phyloP scores from a whole-genome alignment of 2,329 filamentous ascomycete species.

The Curvularia eragrostidis region DNA sequence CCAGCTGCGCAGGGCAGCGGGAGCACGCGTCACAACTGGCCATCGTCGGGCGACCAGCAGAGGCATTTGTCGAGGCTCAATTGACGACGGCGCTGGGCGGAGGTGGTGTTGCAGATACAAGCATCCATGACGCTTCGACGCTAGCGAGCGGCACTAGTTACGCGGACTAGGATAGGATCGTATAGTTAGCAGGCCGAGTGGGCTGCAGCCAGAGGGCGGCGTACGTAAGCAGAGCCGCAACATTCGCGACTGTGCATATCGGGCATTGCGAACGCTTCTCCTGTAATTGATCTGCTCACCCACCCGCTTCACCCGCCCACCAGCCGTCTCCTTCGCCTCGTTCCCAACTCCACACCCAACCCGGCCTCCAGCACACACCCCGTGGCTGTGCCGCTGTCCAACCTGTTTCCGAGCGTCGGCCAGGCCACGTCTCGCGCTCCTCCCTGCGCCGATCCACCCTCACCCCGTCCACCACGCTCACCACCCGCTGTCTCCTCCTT shows the following conservation, averaged over 20 bases:
- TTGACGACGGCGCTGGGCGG: constrained; percentile 26
- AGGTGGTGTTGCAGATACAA: constrained; percentile 9
- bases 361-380: constrained; percentile 6
- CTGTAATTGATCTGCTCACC: constrained; percentile 31
- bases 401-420: constrained; percentile 31
- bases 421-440: constrained; percentile 43
- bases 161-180: too few relatives aligned
- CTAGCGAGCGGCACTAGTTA: constrained; percentile 13
- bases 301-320: constrained; percentile 14
- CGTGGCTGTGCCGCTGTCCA: constrained; percentile 14
- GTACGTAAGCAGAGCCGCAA: constrained; percentile 20
- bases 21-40: constrained; percentile 29
- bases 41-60: constrained; percentile 39
- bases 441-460: constrained; percentile 33
- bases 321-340: constrained; percentile 9
- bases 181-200: not conserved
- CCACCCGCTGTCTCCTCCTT: constrained; percentile 23
- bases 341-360: not conserved
- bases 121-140: constrained; percentile 21
- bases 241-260: constrained; percentile 16
- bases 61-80: constrained; percentile 41
- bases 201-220: not conserved
- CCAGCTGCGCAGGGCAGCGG: constrained; percentile 12
- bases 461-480: constrained; percentile 19
- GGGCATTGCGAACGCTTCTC: constrained; percentile 19